phyloP scores from a whole-genome alignment of 805 yeast genomes.

The Yarrowia sp. region DNA sequence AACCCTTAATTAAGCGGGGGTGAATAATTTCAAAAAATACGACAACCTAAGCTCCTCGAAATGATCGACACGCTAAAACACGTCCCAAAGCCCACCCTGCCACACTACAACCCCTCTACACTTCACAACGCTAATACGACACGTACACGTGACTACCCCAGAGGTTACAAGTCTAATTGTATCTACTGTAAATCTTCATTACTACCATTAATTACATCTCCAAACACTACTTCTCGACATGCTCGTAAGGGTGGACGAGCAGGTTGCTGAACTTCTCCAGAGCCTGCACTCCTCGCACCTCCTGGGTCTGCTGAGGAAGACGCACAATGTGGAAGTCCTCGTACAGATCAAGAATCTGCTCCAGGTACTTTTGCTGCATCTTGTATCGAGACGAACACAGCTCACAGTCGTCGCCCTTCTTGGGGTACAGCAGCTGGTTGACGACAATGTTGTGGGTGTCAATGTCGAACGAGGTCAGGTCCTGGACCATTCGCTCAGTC shows the following conservation, averaged over 20 bases:
- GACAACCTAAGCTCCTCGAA: too few relatives aligned
- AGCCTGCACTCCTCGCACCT: conserved; percentile 89
- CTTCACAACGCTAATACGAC: not conserved
- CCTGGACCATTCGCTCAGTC: conserved; percentile 97
- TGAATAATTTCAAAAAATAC: too few relatives aligned
- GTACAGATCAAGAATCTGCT: conserved; percentile 91
- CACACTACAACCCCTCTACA: too few relatives aligned
- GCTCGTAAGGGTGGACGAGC: conserved; percentile 74
- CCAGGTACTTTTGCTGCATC: conserved; percentile 93
- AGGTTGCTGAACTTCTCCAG: conserved; percentile 79
- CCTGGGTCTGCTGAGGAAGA: conserved; percentile 92
- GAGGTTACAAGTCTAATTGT: not conserved
- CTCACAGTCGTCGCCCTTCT: conserved; percentile 65
- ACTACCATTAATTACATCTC: conserved; percentile 1
- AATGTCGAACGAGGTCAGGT: conserved; percentile 88
- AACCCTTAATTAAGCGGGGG: too few relatives aligned
- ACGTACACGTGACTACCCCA: not conserved
- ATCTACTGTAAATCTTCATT: not conserved
- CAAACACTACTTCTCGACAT: not conserved
- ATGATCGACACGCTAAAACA: too few relatives aligned
- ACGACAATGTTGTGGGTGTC: conserved; percentile 96
- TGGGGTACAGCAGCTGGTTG: conserved; percentile 89
- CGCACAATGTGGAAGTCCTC: conserved; percentile 96
- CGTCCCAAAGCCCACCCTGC: too few relatives aligned
- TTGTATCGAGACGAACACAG: conserved; percentile 91